Conservation (phyloP, 2,329 filamentous ascomycete species). For the Chaetomium strumarium region DNA sequence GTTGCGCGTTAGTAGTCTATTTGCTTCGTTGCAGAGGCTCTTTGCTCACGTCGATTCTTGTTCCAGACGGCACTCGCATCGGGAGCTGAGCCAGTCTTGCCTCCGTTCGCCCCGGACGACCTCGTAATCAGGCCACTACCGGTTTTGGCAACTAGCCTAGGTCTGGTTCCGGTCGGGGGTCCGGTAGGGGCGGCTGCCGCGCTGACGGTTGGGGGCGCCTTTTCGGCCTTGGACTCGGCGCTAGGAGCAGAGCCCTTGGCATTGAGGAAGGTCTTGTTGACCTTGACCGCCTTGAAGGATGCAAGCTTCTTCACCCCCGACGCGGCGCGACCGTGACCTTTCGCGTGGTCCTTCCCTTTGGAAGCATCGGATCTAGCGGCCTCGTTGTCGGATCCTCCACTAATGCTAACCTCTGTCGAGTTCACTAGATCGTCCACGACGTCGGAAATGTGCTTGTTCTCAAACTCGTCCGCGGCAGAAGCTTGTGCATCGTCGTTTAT, state of each 20-base stretch:
- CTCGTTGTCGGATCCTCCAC: slow-evolving; percentile 72
- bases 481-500: slow-evolving; percentile 42
- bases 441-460: slow-evolving; percentile 51
- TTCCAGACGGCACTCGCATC: slow-evolving; percentile 79
- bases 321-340: slow-evolving; percentile 52
- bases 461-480: slow-evolving; percentile 44
- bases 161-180: slow-evolving; percentile 48
- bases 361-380: slow-evolving; percentile 54
- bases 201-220: slow-evolving; percentile 41
- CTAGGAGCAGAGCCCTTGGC: slow-evolving; percentile 53
- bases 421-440: slow-evolving; percentile 53
- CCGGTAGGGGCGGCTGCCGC: slow-evolving; percentile 38
- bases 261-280: slow-evolving; percentile 78
- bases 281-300: slow-evolving; percentile 78
- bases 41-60: slow-evolving; percentile 69
- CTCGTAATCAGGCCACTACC: slow-evolving; percentile 50
- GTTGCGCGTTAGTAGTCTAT: slow-evolving; percentile 16
- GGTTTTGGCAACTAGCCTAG: slow-evolving; percentile 70
- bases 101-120: slow-evolving; percentile 45
- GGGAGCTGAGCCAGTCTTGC: slow-evolving; percentile 55
- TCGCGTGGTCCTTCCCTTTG: slow-evolving; percentile 51
- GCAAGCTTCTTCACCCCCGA: slow-evolving; percentile 66
- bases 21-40: not conserved
- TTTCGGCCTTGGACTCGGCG: slow-evolving; percentile 46
- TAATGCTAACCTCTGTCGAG: slow-evolving; percentile 62